These are phyloP conservation scores for Moricandia moricandioides DNA, from an alignment of 345 rosid genomes.

Conservation along the genomic window DNA sequence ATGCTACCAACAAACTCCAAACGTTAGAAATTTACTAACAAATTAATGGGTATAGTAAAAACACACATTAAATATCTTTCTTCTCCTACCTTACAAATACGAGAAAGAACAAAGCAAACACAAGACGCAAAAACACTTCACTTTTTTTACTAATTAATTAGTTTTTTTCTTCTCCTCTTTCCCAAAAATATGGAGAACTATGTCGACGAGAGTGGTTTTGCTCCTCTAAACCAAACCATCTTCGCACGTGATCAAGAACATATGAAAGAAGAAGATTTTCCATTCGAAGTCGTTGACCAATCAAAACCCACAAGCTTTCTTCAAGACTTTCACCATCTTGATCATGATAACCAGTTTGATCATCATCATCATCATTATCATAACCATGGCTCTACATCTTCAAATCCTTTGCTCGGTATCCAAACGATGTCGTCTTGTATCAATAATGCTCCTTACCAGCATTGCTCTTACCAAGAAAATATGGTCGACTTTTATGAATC, in stretches of 20 bases:
- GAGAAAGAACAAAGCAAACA: conserved; percentile 26
- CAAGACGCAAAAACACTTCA: conserved; percentile 8
- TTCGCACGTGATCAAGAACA: conserved; percentile 33
- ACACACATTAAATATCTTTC: conserved; percentile 23
- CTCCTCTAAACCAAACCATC: conserved; percentile 33
- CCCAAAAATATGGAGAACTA: conserved; percentile 30
- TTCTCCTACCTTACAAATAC: conserved; percentile 30
- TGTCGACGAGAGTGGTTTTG: conserved; percentile 17
- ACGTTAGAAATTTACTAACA: conserved; percentile 28
- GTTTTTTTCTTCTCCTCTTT: conserved; percentile 29
- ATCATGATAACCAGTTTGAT: conserved; percentile 35
- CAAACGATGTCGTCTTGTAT: conserved; percentile 34
- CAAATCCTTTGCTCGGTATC: conserved; percentile 41
- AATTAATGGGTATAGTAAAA: conserved; percentile 20
- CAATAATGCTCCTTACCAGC: conserved; percentile 48
- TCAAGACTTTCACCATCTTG: conserved; percentile 59
- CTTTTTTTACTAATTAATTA: conserved; percentile 34
- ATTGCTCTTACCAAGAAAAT: conserved; percentile 40
- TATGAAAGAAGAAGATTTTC: conserved; percentile 42
- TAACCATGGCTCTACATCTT: conserved; percentile 39
- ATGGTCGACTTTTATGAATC: conserved; percentile 46
- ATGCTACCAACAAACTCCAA: conserved; percentile 31
- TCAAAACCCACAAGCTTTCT: conserved; percentile 42
- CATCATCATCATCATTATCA: conserved; percentile 13
- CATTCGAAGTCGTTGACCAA: conserved; percentile 37